Conservation (phyloP, 345 rosid species). For the Citrus sp. region DNA sequence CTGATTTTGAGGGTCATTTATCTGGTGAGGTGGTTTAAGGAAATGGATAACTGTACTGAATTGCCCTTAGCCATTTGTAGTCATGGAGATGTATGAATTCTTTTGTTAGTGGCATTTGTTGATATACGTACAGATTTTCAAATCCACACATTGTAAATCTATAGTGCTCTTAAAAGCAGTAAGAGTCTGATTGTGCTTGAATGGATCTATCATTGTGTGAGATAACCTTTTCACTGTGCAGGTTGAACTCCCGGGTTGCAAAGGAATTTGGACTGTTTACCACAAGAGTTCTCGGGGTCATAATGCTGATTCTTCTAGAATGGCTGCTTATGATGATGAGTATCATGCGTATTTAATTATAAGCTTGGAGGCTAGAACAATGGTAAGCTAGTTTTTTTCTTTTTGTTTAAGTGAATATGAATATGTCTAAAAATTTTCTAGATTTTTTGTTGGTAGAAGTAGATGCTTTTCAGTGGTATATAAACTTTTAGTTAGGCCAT, state of each 20-base stretch:
- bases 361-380: slow-evolving; percentile 89
- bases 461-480: not conserved
- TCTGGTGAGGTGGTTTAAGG: not conserved
- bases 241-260: slow-evolving; percentile 97
- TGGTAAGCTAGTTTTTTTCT: slow-evolving; percentile 48
- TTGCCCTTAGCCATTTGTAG: not conserved
- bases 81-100: not conserved
- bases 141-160: not conserved
- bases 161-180: not conserved
- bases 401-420: slow-evolving; percentile 11
- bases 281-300: slow-evolving; percentile 81
- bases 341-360: slow-evolving; percentile 98
- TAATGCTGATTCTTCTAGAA: slow-evolving; percentile 67
- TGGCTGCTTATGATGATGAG: slow-evolving; percentile 66
- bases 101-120: not conserved
- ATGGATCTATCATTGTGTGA: not conserved
- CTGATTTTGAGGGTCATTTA: not conserved
- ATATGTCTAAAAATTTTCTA: not conserved
- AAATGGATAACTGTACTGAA: not conserved
- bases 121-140: not conserved
- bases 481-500: not conserved
- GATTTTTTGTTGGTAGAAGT: not conserved
- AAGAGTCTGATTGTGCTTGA: not conserved
- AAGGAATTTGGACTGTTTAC: slow-evolving; percentile 98
- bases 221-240: slow-evolving; percentile 24